These are phyloP conservation scores for Kwoniella dendrophila DNA, from an alignment of 768 basidiomycete genomes.

Conservation along the genomic window DNA sequence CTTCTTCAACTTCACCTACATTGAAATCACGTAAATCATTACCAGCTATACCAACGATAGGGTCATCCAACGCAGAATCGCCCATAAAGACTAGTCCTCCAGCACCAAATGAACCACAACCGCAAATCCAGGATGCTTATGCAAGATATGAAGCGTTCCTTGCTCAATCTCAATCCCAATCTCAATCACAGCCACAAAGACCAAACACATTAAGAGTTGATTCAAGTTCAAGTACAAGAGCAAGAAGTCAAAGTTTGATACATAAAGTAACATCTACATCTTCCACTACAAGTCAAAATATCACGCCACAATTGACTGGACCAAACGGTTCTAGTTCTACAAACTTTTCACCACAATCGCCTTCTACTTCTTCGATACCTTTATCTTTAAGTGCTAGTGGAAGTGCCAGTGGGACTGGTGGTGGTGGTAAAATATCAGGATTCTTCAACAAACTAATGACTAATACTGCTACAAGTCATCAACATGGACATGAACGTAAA, in stretches of 20 bases:
- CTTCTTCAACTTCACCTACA: background rate
- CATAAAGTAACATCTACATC: no score
- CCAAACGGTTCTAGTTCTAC: constrained; percentile 3
- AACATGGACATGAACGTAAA: background rate
- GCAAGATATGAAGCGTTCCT: constrained; percentile 81
- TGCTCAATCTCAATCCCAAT: constrained; percentile 58
- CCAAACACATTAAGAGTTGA: constrained; percentile 59
- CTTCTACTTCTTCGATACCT: constrained; percentile 13
- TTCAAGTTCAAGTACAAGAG: background rate
- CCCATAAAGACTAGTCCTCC: background rate
- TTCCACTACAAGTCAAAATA: constrained; percentile 38
- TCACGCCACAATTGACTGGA: constrained; percentile 58
- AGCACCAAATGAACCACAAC: background rate
- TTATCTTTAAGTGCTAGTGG: background rate
- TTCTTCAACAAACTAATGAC: constrained; percentile 45
- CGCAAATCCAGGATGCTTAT: constrained; percentile 72
- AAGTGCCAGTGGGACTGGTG: background rate
- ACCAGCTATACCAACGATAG: constrained; percentile 8
- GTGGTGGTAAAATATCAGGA: constrained; percentile 35
- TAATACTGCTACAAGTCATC: background rate
- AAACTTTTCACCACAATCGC: constrained; percentile 9
- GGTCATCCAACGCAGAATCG: background rate
- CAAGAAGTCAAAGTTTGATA: constrained; percentile 14
- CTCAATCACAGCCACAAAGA: constrained; percentile 14
- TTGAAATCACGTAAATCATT: background rate